phyloP scores from a whole-genome alignment of 208 protist species.

The Leishmania amazonensis region DNA sequence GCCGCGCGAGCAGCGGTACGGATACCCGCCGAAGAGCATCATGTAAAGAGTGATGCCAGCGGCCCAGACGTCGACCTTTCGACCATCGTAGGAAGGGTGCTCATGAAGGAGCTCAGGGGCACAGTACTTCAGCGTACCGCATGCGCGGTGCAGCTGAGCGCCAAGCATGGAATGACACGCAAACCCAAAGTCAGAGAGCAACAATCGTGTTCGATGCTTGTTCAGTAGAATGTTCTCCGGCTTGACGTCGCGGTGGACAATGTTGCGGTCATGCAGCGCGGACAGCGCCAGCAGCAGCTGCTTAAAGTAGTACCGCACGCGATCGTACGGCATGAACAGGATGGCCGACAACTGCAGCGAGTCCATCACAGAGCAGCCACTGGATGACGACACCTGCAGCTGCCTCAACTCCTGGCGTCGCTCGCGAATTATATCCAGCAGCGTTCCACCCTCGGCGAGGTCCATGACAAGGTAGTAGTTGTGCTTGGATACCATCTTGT shows the following conservation, averaged over 20 bases:
- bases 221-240: conserved; percentile 87
- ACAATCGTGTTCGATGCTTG: conserved; percentile 45
- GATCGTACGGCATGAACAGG: conserved; percentile 31
- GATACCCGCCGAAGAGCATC: conserved; percentile 93
- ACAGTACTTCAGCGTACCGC: conserved; percentile 84
- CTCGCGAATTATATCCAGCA: conserved; percentile 61
- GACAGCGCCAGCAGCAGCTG: conserved; percentile 74
- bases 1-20: conserved; percentile 77
- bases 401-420: conserved; percentile 29
- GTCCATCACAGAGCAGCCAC: conserved; percentile 5
- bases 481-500: conserved; percentile 71
- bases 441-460: conserved; percentile 73
- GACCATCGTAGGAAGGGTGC: conserved; percentile 85
- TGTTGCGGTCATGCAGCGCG: conserved; percentile 60
- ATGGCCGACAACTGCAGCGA: conserved; percentile 9
- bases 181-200: conserved; percentile 92
- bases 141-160: conserved; percentile 51
- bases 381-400: conserved; percentile 17
- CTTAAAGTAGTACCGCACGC: conserved; percentile 40
- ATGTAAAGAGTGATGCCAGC: conserved; percentile 89
- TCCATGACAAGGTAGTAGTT: conserved; percentile 90
- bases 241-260: conserved; percentile 91
- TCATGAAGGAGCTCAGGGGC: conserved; percentile 81
- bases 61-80: conserved; percentile 90
- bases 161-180: conserved; percentile 61